Evolutionary conservation across 352 stramenopile genomes (phyloP).

Genomic region (Phytophthora syringae): DNA sequence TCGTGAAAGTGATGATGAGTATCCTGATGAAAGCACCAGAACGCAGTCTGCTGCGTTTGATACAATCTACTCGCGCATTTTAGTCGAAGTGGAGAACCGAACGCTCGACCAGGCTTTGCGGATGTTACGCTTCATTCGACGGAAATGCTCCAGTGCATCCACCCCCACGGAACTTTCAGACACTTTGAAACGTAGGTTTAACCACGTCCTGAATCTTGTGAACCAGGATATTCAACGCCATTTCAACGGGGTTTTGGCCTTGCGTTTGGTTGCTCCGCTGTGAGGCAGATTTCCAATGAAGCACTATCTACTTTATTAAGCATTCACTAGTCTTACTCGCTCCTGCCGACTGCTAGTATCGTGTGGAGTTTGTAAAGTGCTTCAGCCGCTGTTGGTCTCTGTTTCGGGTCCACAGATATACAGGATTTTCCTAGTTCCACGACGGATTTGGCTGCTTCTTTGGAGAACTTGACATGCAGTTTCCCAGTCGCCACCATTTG

Average conservation of each 20-base stretch:
- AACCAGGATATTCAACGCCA: conserved; percentile 58
- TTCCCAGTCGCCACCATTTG: conserved; percentile 55
- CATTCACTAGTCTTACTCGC: background rate
- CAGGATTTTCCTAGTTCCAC: conserved; percentile 43
- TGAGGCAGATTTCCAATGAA: background rate
- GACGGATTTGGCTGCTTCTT: conserved; percentile 13
- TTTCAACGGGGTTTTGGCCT: conserved; percentile 56
- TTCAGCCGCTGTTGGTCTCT: conserved; percentile 43
- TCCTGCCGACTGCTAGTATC: conserved; percentile 20
- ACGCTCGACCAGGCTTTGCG: conserved; percentile 60
- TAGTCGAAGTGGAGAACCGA: conserved; percentile 70
- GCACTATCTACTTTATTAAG: conserved; percentile 2
- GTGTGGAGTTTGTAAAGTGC: conserved; percentile 49
- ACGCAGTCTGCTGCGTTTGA: conserved; percentile 54
- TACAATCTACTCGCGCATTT: conserved; percentile 75
- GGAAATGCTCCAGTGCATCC: conserved; percentile 53
- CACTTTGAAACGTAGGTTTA: conserved; percentile 50
- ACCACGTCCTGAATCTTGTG: conserved; percentile 65
- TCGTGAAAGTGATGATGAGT: conserved; percentile 4
- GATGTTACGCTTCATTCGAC: conserved; percentile 78
- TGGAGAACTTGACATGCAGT: conserved; percentile 49
- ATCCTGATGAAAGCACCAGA: background rate
- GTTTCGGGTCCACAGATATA: conserved; percentile 40
- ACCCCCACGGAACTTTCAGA: background rate
- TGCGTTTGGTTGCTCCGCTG: conserved; percentile 48